Conservation (phyloP, 208 protist species). For the Trypanosoma grayi region DNA sequence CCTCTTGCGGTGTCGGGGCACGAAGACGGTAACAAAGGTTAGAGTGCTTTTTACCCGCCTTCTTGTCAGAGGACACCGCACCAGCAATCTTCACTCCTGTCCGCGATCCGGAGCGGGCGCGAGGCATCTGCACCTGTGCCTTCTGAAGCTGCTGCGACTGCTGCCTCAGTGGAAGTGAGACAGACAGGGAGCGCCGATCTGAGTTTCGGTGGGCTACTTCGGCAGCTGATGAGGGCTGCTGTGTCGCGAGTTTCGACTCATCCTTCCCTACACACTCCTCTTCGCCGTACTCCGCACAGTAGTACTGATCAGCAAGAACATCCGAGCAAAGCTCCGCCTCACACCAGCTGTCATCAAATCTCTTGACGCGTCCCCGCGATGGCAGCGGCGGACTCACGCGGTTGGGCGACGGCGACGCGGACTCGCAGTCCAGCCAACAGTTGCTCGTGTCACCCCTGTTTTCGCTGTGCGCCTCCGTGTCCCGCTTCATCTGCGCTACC, state of each 20-base stretch:
- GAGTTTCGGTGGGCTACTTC: neutral
- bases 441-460: neutral
- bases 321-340: conserved; percentile 8
- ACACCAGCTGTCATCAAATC: neutral
- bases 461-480: neutral
- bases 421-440: neutral
- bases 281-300: conserved; percentile 17
- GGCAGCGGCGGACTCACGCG: neutral
- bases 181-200: neutral
- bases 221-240: too few species aligned
- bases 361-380: neutral
- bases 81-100: neutral
- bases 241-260: neutral
- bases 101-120: neutral
- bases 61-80: neutral
- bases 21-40: conserved; percentile 14
- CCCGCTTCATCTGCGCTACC: conserved; percentile 1
- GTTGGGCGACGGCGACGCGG: neutral
- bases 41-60: neutral
- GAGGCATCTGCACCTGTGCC: neutral
- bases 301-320: conserved; percentile 19
- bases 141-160: neutral
- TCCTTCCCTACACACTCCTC: neutral
- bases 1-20: conserved; percentile 1
- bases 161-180: neutral